Base-by-base conservation (phyloP, 139 green algal genomes). In the Chlorella sorokiniana region DNA sequence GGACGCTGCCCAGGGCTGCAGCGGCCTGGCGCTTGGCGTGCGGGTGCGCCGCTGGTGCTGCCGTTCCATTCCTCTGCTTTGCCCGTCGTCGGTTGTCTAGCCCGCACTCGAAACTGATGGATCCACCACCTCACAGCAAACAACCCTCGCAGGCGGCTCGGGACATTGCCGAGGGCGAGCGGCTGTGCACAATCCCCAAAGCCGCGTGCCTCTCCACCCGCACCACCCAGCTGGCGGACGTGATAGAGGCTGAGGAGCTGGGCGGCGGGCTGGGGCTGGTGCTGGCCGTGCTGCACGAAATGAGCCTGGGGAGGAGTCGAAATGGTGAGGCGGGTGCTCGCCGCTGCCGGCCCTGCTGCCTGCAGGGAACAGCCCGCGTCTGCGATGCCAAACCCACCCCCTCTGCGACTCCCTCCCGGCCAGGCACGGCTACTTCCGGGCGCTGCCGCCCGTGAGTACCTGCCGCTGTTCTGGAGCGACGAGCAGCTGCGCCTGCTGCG, bases 381-480 rank as follows among this genome's bases (percentile, higher is more conserved):
- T 61, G 42, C 69, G 38, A 23, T 29, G 8, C 41, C 7, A 35
- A 38, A 6, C 42, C 1, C 42, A 18, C 42, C 41, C 42, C 5
- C 25, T 27, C 9, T 31, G 45, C 18, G 9, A 20, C n/a, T 45
- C 18, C 4, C 33, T 25, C 9, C 4, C 31, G 4, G 63, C 16
- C 83, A 94, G 92, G 92, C 62, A 81, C 61, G 91, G 83, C 37
- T 96, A 96, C 81, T 75, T 96, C 9, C 4, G 70, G 20, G 85
- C 81, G 0, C 80, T 95, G 64, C 91, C 88, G 3, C 1, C 31
- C 0, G 84, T 0, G 93, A 94, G 76, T 91, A 91, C 72, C 54
- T 97, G 16, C 94, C 93, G 1, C 37, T 95, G 6, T 95, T 96
- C 31, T 97, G 94, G 94, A 79, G 51, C 9, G 38, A 87, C 1